Base-by-base conservation (phyloP, 495 filamentous ascomycete genomes). In the Lasiosphaeriaceae sp. region DNA sequence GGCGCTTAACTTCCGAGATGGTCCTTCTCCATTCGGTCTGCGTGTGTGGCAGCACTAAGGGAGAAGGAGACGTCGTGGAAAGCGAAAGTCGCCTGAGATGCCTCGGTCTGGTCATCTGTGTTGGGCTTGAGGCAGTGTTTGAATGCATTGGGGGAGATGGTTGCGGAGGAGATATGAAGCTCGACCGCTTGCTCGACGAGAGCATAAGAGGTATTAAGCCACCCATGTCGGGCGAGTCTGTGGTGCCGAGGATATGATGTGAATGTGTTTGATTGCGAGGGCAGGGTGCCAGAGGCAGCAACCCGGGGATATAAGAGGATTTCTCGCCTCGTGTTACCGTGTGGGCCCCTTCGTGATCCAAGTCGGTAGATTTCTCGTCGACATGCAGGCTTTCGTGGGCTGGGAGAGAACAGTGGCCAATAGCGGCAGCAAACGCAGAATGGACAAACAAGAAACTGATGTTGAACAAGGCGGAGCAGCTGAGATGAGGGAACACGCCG, bases 1-100 rank as follows among this genome's bases (percentile, higher is more conserved):
- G 72, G 37, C 70, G 66, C 66, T 80, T 80, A 52, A 80, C 62
- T 21, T 80, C 74, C 29, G 67, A 61, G 45, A 80, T 68, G 17
- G 69, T 60, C 41, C 66, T 69, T 55, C 60, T 75, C 77, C 77
- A 80, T 29, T 80, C 76, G 1, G 55, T 34, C 8, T 67, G 34
- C 1, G 67, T 68, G 31, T 66, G 63, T 3, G 70, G 70, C 43
- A 71, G 35, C 16, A 65, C 62, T 2, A 65, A 55, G n/a, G 47
- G 53, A 29, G 52, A 41, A 8, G 41, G 55, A 11, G 67, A 59
- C 6, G 57, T 22, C 11, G 66, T 46, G 16, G 61, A 51, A 2
- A 66, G 64, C 14, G 58, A 47, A 23, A 31, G 26, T 31, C 67
- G 60, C 53, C 64, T 66, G 50, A 44, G 11, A 7, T 39, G 57